Evolutionary conservation across 306 rosid genomes (phyloP).

Genomic region (Quercus alba): DNA sequence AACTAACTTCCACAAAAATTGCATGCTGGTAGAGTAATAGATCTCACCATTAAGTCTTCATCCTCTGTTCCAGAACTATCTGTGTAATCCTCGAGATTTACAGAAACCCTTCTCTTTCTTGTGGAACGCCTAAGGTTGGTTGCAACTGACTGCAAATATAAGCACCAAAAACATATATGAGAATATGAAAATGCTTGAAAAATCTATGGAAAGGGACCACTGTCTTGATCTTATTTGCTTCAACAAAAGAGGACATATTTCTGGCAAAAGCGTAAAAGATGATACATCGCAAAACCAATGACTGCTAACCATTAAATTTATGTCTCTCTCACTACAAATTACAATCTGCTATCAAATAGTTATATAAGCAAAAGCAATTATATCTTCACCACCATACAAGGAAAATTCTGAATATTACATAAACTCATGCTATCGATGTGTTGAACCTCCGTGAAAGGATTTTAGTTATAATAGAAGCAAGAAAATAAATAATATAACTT

Average conservation of each 20-base stretch:
- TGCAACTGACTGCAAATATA: slow-evolving; percentile 40
- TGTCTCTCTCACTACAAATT: not conserved
- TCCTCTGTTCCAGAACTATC: slow-evolving; percentile 73
- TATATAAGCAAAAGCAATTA: not conserved
- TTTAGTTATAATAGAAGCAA: not conserved
- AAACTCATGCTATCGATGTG: not conserved
- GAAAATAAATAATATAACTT: not conserved
- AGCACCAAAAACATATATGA: slow-evolving; percentile 7
- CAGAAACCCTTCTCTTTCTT: slow-evolving; percentile 56
- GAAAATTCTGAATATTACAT: not conserved
- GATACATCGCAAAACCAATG: not conserved
- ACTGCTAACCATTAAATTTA: not conserved
- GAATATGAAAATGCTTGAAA: slow-evolving; percentile 22
- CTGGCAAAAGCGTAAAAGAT: not conserved
- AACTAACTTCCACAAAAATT: not conserved
- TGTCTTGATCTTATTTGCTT: slow-evolving; percentile 3
- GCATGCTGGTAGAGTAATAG: slow-evolving; percentile 19
- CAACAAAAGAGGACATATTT: slow-evolving; percentile 3
- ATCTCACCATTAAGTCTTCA: slow-evolving; percentile 72
- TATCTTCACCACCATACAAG: not conserved
- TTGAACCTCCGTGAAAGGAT: not conserved
- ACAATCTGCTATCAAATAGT: not conserved
- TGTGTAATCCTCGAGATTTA: slow-evolving; percentile 40
- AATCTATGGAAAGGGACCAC: slow-evolving; percentile 7
- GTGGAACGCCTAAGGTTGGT: slow-evolving; percentile 77